These are phyloP conservation scores for Murraya paniculata DNA, from an alignment of 345 rosid genomes.

Conservation along the genomic window DNA sequence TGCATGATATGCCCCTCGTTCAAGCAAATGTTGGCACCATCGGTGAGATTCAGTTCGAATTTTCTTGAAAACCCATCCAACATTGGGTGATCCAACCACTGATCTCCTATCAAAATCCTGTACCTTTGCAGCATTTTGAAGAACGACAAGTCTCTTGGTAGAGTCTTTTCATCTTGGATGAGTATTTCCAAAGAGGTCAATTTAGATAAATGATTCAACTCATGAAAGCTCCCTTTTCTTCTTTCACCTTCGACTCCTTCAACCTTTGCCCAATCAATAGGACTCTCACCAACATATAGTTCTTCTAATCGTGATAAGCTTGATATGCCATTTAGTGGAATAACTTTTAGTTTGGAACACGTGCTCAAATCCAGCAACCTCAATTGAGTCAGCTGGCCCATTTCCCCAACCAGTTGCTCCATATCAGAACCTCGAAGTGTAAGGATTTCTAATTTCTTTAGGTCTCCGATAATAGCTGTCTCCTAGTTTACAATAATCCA, in stretches of 20 bases:
- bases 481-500: neutral
- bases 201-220: slow-evolving; percentile 19
- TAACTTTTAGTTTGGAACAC: neutral
- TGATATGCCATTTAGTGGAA: slow-evolving; percentile 7
- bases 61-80: too few species aligned
- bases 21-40: neutral
- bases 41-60: too few species aligned
- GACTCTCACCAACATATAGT: slow-evolving; percentile 12
- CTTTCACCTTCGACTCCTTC: neutral
- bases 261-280: slow-evolving; percentile 17
- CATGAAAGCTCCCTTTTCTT: slow-evolving; percentile 3
- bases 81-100: too few species aligned
- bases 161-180: neutral
- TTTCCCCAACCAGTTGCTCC: slow-evolving; percentile 2
- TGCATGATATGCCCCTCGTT: neutral
- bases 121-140: too few species aligned
- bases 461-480: neutral
- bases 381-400: slow-evolving; percentile 11
- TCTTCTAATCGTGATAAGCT: slow-evolving; percentile 24
- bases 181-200: slow-evolving; percentile 4
- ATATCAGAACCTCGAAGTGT: slow-evolving; percentile 1
- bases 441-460: neutral
- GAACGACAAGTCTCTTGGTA: neutral
- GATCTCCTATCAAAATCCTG: neutral
- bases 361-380: neutral